Percentiles rank a stretch among this genome's conserved stretches.
Conservation (phyloP, 2,329 filamentous ascomycete species). For the Cercospora sp. region DNA sequence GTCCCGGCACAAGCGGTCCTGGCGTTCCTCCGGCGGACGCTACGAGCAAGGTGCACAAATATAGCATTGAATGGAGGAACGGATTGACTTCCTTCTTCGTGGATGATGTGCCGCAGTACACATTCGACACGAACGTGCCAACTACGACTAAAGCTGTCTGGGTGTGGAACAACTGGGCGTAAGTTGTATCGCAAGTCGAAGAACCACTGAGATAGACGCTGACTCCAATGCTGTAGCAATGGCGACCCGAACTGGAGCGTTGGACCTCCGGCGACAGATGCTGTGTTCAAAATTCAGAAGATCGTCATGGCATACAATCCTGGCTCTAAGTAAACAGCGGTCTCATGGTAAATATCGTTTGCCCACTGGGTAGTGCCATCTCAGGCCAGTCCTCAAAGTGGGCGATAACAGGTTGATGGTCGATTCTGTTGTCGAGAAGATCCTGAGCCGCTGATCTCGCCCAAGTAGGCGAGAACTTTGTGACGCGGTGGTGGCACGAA, state of each 20-base stretch:
- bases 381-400: too few species aligned
- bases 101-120: constrained; percentile 20
- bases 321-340: not conserved
- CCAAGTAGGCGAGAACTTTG: too few species aligned
- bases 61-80: constrained; percentile 28
- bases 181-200: constrained; percentile 4
- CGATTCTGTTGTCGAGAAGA: too few species aligned
- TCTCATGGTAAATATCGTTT: not conserved
- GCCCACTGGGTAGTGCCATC: not conserved
- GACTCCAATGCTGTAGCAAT: constrained; percentile 11
- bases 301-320: constrained; percentile 30
- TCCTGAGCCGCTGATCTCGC: too few species aligned
- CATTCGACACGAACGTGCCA: constrained; percentile 22
- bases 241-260: constrained; percentile 23
- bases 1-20: constrained; percentile 4
- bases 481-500: too few species aligned
- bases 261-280: constrained; percentile 24
- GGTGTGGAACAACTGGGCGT: constrained; percentile 31
- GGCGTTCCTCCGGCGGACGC: constrained; percentile 12
- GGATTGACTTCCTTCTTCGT: constrained; percentile 22
- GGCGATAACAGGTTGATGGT: too few species aligned
- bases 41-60: constrained; percentile 18
- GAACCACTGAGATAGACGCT: not conserved
- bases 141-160: constrained; percentile 22
- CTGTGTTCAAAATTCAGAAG: constrained; percentile 25